These are phyloP conservation scores for Oenanthe sinensis DNA, from an alignment of 129 eudicot species.

Conservation along the genomic window DNA sequence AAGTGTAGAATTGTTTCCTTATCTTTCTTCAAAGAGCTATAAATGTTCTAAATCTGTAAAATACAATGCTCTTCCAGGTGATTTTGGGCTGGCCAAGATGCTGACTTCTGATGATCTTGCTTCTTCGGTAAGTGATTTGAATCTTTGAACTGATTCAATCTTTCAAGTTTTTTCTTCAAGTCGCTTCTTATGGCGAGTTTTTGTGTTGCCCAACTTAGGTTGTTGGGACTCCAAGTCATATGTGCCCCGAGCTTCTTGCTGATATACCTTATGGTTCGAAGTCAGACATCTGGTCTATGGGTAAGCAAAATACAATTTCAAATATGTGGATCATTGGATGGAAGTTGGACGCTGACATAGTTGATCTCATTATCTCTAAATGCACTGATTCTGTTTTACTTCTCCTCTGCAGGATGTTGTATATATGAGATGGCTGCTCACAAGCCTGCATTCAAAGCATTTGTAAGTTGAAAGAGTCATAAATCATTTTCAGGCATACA, in stretches of 20 bases:
- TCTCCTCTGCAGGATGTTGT: conserved; percentile 70
- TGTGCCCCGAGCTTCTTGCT: conserved; percentile 99
- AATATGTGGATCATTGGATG: neutral
- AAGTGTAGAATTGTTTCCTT: conserved; percentile 14
- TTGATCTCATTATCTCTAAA: conserved; percentile 3
- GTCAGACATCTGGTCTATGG: conserved; percentile 97
- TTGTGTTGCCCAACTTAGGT: conserved; percentile 41
- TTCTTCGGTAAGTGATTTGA: conserved; percentile 65
- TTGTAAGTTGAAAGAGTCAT: conserved; percentile 45
- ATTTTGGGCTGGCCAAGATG: conserved; percentile 97
- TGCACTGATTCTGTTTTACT: conserved; percentile 13
- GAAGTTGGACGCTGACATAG: neutral
- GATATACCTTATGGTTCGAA: conserved; percentile 98
- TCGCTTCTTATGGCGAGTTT: neutral
- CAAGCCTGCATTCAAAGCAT: conserved; percentile 95
- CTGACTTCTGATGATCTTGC: conserved; percentile 93
- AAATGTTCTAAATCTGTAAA: conserved; percentile 10
- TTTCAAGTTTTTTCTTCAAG: neutral
- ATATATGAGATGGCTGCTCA: conserved; percentile 89
- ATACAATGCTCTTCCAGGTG: conserved; percentile 50
- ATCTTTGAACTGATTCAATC: neutral
- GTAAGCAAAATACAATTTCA: conserved; percentile 28
- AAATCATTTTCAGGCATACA: neutral
- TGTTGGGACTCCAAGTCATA: conserved; percentile 97
- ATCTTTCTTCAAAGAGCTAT: conserved; percentile 1